phyloP scores from a whole-genome alignment of 208 protist genomes.

The Angomonas ambiguus region DNA sequence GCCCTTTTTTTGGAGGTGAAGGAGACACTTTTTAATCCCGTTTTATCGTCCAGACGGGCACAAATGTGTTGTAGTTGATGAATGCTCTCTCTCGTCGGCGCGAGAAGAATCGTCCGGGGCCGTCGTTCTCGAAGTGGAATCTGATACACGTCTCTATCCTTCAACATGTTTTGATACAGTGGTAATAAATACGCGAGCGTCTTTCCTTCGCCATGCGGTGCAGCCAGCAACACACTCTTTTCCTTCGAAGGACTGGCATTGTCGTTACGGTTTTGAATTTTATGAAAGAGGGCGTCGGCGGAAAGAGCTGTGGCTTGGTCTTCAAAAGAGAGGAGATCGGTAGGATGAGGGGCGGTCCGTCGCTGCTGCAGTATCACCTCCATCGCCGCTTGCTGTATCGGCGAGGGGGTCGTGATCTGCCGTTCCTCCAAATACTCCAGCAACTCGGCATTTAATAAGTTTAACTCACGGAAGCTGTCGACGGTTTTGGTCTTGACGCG shows the following conservation, averaged over 20 bases:
- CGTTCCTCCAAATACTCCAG: conserved; percentile 30
- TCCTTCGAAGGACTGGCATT: conserved; percentile 7
- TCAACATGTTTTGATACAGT: conserved; percentile 84
- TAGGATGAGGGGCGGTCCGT: not conserved
- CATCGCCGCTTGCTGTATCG: conserved; percentile 77
- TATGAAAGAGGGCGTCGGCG: not conserved
- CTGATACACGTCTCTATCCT: conserved; percentile 82
- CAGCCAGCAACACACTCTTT: conserved; percentile 67
- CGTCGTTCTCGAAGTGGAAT: conserved; percentile 78
- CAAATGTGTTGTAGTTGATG: conserved; percentile 70
- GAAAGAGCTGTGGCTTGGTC: not conserved
- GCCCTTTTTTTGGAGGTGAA: conserved; percentile 67
- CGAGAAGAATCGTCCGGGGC: conserved; percentile 79
- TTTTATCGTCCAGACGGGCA: conserved; percentile 38
- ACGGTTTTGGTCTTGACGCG: conserved; percentile 60
- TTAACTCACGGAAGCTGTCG: conserved; percentile 66
- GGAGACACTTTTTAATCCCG: conserved; percentile 45
- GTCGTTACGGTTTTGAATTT: not conserved
- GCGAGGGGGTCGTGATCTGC: conserved; percentile 59
- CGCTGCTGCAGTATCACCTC: conserved; percentile 54
- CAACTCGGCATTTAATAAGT: conserved; percentile 36
- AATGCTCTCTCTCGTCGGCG: conserved; percentile 66
- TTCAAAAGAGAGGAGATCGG: not conserved
- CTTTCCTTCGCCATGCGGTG: conserved; percentile 85
- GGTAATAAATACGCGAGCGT: conserved; percentile 79